Evolutionary conservation across 352 stramenopile species (phyloP).

Genomic region (Phytophthora capsici): DNA sequence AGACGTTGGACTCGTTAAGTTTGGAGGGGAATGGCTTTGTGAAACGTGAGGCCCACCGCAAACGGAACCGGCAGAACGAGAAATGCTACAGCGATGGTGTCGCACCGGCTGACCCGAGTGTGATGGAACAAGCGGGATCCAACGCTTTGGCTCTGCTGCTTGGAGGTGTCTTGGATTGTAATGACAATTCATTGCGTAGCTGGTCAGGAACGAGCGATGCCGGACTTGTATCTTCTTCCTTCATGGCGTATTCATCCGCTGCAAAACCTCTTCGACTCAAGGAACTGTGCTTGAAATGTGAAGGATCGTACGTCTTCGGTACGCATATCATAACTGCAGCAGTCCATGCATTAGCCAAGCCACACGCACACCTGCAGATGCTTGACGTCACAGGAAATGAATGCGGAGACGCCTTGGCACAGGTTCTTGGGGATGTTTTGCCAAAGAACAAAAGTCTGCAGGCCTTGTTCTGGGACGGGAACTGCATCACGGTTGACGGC

Average conservation of each 20-base stretch:
- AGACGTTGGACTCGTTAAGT: conserved; percentile 61
- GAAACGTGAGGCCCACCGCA: conserved; percentile 35
- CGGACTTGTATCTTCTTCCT: conserved; percentile 10
- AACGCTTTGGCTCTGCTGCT: conserved; percentile 56
- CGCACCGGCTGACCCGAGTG: conserved; percentile 11
- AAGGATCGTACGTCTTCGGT: conserved; percentile 60
- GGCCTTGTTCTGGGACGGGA: conserved; percentile 81
- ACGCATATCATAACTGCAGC: conserved; percentile 51
- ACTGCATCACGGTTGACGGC: conserved; percentile 75
- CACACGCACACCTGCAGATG: conserved; percentile 53
- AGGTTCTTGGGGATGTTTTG: conserved; percentile 49
- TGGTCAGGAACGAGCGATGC: conserved; percentile 26
- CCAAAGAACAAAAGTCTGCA: conserved; percentile 64
- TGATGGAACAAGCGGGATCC: conserved; percentile 49
- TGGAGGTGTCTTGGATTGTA: conserved; percentile 29
- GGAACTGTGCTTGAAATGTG: conserved; percentile 66
- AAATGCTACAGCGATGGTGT: conserved; percentile 24
- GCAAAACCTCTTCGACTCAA: conserved; percentile 49
- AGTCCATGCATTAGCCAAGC: conserved; percentile 53
- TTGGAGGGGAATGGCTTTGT: conserved; percentile 76
- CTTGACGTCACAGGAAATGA: conserved; percentile 81
- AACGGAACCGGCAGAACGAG: conserved; percentile 20
- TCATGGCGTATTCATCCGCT: conserved; percentile 18
- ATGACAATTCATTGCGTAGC: conserved; percentile 24
- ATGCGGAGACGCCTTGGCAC: conserved; percentile 67